Evolutionary conservation across 2,329 filamentous ascomycete species (phyloP).

Genomic region (Ophiosphaerella herpotricha): DNA sequence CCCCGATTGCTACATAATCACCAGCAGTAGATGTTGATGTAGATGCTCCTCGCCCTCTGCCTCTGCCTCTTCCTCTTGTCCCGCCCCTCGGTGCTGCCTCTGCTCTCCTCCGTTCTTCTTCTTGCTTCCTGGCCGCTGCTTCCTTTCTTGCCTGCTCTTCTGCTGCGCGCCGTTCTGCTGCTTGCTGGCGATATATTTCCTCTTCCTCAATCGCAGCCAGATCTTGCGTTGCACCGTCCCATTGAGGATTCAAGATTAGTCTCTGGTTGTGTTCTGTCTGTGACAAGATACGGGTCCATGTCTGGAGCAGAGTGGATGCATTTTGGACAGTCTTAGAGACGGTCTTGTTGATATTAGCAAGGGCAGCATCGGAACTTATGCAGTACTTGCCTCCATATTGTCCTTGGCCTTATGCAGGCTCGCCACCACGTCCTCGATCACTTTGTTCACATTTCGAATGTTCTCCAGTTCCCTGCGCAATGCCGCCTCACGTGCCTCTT

Average conservation of each 20-base stretch:
- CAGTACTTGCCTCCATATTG: constrained; percentile 71
- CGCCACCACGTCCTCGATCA: constrained; percentile 77
- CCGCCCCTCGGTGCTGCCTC: constrained; percentile 59
- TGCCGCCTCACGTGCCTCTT: constrained; percentile 72
- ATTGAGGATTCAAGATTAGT: constrained; percentile 82
- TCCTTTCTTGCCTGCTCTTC: constrained; percentile 81
- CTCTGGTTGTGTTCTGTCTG: constrained; percentile 98
- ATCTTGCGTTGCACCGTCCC: constrained; percentile 88
- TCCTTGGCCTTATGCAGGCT: constrained; percentile 73
- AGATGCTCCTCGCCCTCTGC: constrained; percentile 39
- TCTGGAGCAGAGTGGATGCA: constrained; percentile 86
- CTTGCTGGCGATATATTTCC: constrained; percentile 71
- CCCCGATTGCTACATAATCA: constrained; percentile 50
- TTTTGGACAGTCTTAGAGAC: constrained; percentile 85
- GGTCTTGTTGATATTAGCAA: constrained; percentile 58
- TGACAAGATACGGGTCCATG: constrained; percentile 93
- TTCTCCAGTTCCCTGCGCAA: constrained; percentile 80
- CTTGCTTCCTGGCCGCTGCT: constrained; percentile 62
- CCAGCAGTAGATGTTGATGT: constrained; percentile 37
- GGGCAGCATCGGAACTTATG: background rate
- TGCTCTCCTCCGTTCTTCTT: constrained; percentile 58
- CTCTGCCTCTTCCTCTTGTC: constrained; percentile 43
- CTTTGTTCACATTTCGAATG: constrained; percentile 82
- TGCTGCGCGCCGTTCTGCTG: constrained; percentile 73
- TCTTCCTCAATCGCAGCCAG: constrained; percentile 85